These are phyloP conservation scores for Aspergillus hortae DNA, from an alignment of 2,329 filamentous ascomycete genomes.

Conservation along the genomic window DNA sequence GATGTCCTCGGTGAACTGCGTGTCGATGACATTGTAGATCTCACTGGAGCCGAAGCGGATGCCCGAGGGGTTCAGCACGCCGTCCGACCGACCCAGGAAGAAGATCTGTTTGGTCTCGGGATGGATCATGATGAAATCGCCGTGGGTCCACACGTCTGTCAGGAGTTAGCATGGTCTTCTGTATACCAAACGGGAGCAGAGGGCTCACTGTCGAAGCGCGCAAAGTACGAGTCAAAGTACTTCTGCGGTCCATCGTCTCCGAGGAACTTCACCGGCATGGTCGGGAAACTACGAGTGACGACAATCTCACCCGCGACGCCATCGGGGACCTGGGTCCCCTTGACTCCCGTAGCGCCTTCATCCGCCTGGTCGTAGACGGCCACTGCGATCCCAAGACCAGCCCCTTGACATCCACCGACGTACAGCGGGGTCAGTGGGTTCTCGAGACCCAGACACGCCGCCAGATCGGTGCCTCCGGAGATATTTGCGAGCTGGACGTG, in stretches of 20 bases:
- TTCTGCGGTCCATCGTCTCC: conserved; percentile 50
- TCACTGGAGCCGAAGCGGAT: conserved; percentile 80
- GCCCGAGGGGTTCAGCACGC: conserved; percentile 74
- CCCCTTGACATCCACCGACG: conserved; percentile 54
- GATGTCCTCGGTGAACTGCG: conserved; percentile 58
- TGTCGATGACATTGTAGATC: conserved; percentile 67
- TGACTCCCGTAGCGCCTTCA: conserved; percentile 44
- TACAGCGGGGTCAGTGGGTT: conserved; percentile 69
- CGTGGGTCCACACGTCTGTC: conserved; percentile 58
- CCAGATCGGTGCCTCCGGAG: conserved; percentile 74
- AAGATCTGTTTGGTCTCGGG: conserved; percentile 58
- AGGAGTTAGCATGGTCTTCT: not conserved
- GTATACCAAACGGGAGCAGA: not conserved
- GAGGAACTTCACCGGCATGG: conserved; percentile 67
- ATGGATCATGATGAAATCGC: conserved; percentile 72
- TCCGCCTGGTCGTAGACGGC: conserved; percentile 58
- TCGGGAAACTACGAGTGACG: conserved; percentile 67
- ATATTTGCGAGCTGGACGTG: conserved; percentile 68
- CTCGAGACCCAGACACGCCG: conserved; percentile 40
- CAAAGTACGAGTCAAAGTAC: conserved; percentile 56
- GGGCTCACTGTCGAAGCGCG: conserved; percentile 49
- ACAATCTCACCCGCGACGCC: conserved; percentile 75
- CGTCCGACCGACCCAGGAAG: conserved; percentile 53
- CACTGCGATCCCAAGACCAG: conserved; percentile 52
- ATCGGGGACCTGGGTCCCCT: conserved; percentile 52